Conservation (phyloP, 2,329 filamentous ascomycete genomes). For the Thelonectria discophora region DNA sequence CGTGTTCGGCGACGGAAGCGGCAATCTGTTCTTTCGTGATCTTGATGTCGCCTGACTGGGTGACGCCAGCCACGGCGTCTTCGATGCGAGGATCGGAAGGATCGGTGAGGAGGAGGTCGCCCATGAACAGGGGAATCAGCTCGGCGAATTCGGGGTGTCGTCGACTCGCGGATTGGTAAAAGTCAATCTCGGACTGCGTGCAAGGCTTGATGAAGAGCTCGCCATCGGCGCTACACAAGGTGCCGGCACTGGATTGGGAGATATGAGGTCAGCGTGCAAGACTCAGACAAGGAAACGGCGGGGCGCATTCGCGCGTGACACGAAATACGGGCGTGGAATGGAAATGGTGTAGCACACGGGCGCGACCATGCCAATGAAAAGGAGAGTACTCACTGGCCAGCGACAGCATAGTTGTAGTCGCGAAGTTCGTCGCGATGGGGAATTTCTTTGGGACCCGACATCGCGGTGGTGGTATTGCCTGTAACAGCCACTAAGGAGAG, state of each 20-base stretch:
- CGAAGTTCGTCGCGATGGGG: constrained; percentile 70
- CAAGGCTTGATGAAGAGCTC: constrained; percentile 95
- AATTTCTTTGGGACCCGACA: constrained; percentile 49
- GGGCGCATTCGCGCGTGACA: constrained; percentile 17
- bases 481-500: constrained; percentile 27
- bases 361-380: constrained; percentile 13
- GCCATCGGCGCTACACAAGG: constrained; percentile 84
- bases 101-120: constrained; percentile 76
- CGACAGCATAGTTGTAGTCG: constrained; percentile 79
- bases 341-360: neutral
- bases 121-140: constrained; percentile 87
- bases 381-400: constrained; percentile 76
- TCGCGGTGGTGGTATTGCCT: constrained; percentile 33
- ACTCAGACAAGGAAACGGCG: neutral
- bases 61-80: constrained; percentile 56
- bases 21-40: constrained; percentile 47
- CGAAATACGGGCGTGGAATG: constrained; percentile 10
- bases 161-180: constrained; percentile 79
- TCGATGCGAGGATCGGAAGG: constrained; percentile 58
- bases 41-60: constrained; percentile 47
- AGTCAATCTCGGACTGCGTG: constrained; percentile 83
- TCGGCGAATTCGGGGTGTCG: constrained; percentile 77
- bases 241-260: constrained; percentile 76
- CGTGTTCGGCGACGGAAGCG: constrained; percentile 46
- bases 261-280: constrained; percentile 24